These are phyloP conservation scores for Candida verbasci DNA, from an alignment of 805 yeast species.

Conservation along the genomic window DNA sequence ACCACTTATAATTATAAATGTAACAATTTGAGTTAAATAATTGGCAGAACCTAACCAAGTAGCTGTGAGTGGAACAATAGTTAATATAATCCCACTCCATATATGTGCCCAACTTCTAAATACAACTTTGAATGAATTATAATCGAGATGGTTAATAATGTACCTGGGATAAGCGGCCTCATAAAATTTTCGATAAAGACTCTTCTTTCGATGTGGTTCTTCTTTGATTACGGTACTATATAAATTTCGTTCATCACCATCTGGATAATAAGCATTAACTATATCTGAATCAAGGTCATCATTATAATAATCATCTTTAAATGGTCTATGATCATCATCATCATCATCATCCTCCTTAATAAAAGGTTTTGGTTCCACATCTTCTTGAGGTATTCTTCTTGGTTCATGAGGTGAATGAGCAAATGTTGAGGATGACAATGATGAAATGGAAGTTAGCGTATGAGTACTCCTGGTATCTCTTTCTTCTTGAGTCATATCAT, in stretches of 20 bases:
- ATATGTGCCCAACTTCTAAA: constrained; percentile 24
- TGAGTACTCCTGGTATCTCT: constrained; percentile 1
- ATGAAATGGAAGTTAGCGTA: neutral
- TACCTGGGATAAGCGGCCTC: constrained; percentile 17
- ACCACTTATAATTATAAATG: constrained; percentile 23
- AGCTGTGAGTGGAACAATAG: constrained; percentile 19
- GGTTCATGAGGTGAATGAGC: neutral
- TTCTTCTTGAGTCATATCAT: too few relatives aligned
- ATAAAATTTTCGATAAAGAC: constrained; percentile 12
- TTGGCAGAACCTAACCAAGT: constrained; percentile 27
- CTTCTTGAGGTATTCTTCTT: neutral
- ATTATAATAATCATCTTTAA: neutral
- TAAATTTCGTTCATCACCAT: constrained; percentile 6
- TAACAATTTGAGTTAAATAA: constrained; percentile 24
- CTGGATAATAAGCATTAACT: constrained; percentile 8
- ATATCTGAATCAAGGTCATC: neutral
- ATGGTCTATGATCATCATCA: neutral
- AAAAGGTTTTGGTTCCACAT: neutral
- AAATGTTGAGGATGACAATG: constrained; percentile 2
- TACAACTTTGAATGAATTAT: constrained; percentile 19
- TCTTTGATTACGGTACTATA: constrained; percentile 6
- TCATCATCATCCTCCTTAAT: neutral
- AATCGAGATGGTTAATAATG: constrained; percentile 22
- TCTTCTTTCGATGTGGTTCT: constrained; percentile 7
- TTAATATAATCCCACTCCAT: constrained; percentile 22